Evolutionary conservation across 805 yeast genomes (phyloP), one percentile per base, ranked within the genome.

Genomic region (Isabelozyma rhagii): DNA sequence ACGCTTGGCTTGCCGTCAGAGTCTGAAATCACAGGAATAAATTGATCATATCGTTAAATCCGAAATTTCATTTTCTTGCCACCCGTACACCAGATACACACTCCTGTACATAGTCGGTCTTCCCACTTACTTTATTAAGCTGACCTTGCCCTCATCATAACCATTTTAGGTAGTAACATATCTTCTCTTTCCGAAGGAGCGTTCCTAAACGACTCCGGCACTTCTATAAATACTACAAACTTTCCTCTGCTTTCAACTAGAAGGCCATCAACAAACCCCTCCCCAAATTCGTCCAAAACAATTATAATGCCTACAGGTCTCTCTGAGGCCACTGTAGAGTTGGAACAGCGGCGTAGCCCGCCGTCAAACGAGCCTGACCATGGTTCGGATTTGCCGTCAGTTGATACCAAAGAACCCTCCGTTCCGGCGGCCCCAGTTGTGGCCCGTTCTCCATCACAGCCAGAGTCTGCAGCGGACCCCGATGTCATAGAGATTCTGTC

Each of bases 401-500:
- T 4, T 31, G 36, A 31, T 31, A n/a, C 17, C 11, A n/a, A 39
- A n/a, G 41, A 39, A 13, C 14, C 41, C 18, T 39, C 41, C 6
- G 41, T n/a, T 11, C 11, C 41, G 4, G 18, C 17, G 3, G 41
- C 25, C 25, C 25, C 25, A 21, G 25, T 21, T 21, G 25, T 21
- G 5, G 25, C 25, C 25, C 4, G 25, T 6, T 4, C 41, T 39
- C 14, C 41, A 31, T 13, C 36, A 31, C n/a, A 31, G 8, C 10
- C 41, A 14, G 41, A 39, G 14, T 2, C 41, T 13, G 36, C 3
- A 31, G 36, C 10, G 10, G 36, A 13, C 18, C 48, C 45, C 34
- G 56, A 49, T 14, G 49, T 56, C 10, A 56, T 53, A 36, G 59
- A 55, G 36, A 47, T 54, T 9, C 46, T 46, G 11, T 55, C 59